phyloP scores from a whole-genome alignment of 306 rosid species.

The Mimosa pudica region DNA sequence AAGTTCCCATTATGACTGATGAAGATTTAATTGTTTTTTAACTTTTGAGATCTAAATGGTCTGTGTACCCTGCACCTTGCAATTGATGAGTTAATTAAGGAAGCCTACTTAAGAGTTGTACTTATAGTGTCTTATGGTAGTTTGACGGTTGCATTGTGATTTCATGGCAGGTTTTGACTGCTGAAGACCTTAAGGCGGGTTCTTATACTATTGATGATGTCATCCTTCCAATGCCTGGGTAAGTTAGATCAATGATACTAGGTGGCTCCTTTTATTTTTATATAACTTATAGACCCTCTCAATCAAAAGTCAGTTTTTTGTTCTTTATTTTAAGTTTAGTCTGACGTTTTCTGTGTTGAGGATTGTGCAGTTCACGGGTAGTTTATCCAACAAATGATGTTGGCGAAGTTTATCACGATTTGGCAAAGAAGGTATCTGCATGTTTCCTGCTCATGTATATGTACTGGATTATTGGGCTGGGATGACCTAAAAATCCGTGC shows the following conservation, averaged over 20 bases:
- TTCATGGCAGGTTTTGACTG: slow-evolving; percentile 64
- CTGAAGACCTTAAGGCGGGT: slow-evolving; percentile 66
- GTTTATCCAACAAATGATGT: slow-evolving; percentile 71
- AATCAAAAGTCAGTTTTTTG: slow-evolving; percentile 11
- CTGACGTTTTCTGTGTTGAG: slow-evolving; percentile 32
- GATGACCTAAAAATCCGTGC: too few species aligned
- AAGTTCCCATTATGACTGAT: neutral
- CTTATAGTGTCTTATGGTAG: slow-evolving; percentile 6
- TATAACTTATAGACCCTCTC: slow-evolving; percentile 7
- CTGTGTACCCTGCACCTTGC: neutral
- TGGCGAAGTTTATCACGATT: slow-evolving; percentile 73
- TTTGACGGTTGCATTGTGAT: slow-evolving; percentile 13
- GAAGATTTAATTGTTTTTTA: neutral
- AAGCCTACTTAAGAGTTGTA: slow-evolving; percentile 13
- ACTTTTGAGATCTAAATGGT: neutral
- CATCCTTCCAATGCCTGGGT: slow-evolving; percentile 99
- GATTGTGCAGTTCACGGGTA: slow-evolving; percentile 72
- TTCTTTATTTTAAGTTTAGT: neutral
- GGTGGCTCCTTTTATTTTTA: slow-evolving; percentile 18
- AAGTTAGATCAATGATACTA: slow-evolving; percentile 37
- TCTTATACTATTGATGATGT: slow-evolving; percentile 75
- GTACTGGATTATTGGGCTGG: too few species aligned
- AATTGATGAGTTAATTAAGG: neutral
- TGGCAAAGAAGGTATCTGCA: slow-evolving; percentile 72
- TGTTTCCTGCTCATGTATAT: slow-evolving; percentile 4